Percentiles rank a stretch among this genome's conserved stretches.
phyloP scores from a whole-genome alignment of 164 flowering plant genomes.

The Paratinospora sagittata region DNA sequence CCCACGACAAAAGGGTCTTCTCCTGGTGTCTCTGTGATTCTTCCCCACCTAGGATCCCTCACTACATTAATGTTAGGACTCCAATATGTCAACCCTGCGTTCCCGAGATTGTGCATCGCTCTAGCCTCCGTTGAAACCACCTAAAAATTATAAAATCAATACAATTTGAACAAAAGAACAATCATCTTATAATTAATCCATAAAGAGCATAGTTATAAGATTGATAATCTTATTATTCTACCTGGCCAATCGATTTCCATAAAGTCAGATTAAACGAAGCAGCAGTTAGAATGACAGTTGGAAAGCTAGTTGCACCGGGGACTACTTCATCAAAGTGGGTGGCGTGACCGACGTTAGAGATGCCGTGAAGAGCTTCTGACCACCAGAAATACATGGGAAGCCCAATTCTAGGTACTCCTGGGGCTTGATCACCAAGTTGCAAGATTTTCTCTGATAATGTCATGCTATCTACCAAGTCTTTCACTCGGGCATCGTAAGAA shows the following conservation, averaged over 20 bases:
- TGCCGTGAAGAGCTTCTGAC: too few relatives aligned
- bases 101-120: slow-evolving; percentile 10
- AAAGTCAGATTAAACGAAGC: slow-evolving; percentile 30
- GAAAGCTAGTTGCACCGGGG: slow-evolving; percentile 36
- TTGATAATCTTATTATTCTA: not conserved
- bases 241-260: slow-evolving; percentile 29
- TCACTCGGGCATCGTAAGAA: not conserved
- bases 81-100: slow-evolving; percentile 18
- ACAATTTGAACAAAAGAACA: too few relatives aligned
- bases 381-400: not conserved
- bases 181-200: too few relatives aligned
- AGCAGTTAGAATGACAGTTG: slow-evolving; percentile 22
- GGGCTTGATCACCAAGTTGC: not conserved
- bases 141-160: slow-evolving; percentile 5
- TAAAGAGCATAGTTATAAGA: too few relatives aligned
- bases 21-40: slow-evolving; percentile 19
- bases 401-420: not conserved
- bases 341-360: slow-evolving; percentile 23
- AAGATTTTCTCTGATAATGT: not conserved
- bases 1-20: slow-evolving; percentile 19
- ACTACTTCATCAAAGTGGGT: slow-evolving; percentile 11
- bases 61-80: slow-evolving; percentile 22
- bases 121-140: slow-evolving; percentile 16
- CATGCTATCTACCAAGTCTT: slow-evolving; percentile 5
- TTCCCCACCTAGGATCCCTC: slow-evolving; percentile 27